Conservation (phyloP, 306 rosid species). For the Delonix regia region DNA sequence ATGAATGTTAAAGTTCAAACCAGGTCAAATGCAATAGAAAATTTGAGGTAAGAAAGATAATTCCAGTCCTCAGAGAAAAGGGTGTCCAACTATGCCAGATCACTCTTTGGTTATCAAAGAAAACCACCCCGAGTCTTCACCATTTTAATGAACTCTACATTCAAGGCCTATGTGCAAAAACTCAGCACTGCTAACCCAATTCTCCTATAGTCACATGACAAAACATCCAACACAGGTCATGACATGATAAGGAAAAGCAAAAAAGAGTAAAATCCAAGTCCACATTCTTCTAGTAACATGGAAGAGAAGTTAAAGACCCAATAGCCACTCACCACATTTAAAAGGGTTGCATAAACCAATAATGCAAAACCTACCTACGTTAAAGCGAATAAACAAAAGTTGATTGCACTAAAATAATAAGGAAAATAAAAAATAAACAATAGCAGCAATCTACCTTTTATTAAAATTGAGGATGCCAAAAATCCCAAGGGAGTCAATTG, state of each 20-base stretch:
- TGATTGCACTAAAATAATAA: neutral
- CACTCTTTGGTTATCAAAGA: neutral
- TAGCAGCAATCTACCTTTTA: neutral
- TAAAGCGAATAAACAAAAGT: neutral
- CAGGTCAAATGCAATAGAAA: too few relatives aligned
- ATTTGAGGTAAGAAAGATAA: neutral
- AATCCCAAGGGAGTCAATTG: conserved; percentile 11
- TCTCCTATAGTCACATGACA: neutral
- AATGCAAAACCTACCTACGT: neutral
- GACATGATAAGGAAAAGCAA: neutral
- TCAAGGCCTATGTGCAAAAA: neutral
- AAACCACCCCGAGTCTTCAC: neutral
- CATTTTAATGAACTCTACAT: neutral
- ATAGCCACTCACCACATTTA: neutral
- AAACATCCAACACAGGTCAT: neutral
- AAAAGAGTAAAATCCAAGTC: neutral
- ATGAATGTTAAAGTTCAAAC: too few relatives aligned
- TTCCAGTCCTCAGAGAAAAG: neutral
- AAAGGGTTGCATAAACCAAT: neutral
- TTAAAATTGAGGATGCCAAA: conserved; percentile 20
- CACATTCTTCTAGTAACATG: neutral
- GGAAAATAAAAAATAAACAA: neutral
- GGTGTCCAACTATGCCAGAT: neutral
- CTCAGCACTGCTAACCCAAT: neutral
- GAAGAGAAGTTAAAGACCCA: neutral